Conservation (phyloP, 257 asterid genomes). For the Sherardia arvensis region DNA sequence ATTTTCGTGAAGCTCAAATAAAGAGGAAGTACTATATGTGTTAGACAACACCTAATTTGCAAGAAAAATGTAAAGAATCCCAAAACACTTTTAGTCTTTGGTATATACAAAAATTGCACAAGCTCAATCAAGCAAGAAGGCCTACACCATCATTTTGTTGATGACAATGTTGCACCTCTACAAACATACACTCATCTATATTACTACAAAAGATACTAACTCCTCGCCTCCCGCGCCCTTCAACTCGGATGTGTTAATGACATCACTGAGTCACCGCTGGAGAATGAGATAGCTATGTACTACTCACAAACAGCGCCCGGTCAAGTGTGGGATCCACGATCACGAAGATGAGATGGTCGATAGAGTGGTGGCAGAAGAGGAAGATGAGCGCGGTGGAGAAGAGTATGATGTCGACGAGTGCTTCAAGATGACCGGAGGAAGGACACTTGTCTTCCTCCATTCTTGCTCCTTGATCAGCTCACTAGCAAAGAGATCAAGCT, state of each 20-base stretch:
- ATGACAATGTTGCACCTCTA: neutral
- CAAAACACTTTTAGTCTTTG: neutral
- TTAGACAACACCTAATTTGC: neutral
- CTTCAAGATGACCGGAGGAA: slow-evolving; percentile 43
- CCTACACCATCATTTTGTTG: neutral
- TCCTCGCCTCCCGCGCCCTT: neutral
- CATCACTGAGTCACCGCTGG: slow-evolving; percentile 16
- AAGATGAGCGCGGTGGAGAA: slow-evolving; percentile 53
- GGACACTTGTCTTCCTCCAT: slow-evolving; percentile 40
- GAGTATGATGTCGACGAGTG: slow-evolving; percentile 15
- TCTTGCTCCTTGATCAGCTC: slow-evolving; percentile 57
- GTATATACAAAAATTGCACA: neutral
- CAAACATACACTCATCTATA: neutral
- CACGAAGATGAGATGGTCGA: slow-evolving; percentile 41
- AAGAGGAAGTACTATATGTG: neutral
- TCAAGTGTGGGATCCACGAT: too few species aligned
- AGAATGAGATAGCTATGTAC: neutral
- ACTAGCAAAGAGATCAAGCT: slow-evolving; percentile 39
- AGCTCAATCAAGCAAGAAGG: slow-evolving; percentile 3
- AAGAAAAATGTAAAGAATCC: neutral
- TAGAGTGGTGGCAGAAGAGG: slow-evolving; percentile 62
- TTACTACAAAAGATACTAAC: neutral
- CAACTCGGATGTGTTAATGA: slow-evolving; percentile 16
- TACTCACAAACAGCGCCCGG: too few species aligned
- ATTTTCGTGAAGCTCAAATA: too few species aligned